Evolutionary conservation across 2,329 filamentous ascomycete species (phyloP), one percentile per base, ranked within the genome.

Genomic region (Mycogone perniciosa): DNA sequence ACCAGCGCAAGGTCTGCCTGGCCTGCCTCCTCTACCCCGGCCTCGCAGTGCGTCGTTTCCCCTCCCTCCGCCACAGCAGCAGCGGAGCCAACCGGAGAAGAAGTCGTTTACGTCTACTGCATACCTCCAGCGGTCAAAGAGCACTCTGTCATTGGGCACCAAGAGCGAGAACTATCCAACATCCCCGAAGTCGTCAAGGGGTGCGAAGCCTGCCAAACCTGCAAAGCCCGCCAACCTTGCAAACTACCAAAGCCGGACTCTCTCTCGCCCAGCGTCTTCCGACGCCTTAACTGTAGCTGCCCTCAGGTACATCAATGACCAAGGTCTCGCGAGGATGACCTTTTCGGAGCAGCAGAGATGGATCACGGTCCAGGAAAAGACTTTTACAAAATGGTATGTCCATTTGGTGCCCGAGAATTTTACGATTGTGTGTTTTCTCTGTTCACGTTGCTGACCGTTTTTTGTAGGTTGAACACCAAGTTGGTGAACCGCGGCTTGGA

Each of bases 291-390:
- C 46, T 40, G 50, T 44, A 9, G 31, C 52, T 60, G 69, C 72
- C 56, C 61, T 72, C 59, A 72, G 76, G 62, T 70, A 73, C 59
- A 67, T 70, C 63, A 73, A 75, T 68, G 75, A 79, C 58, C 72
- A 71, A 60, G 72, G 68, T 56, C 67, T 76, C 56, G 71, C 70
- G 62, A 84, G 74, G 68, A 85, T 85, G 82, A 81, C 79, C 52
- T 81, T 75, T 67, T 71, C 77, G 58, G 80, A 82, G 66, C 79
- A 85, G 70, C 79, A 84, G 68, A 75, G 77, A 67, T 86, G 82
- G 82, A 79, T 86, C 62, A 83, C 77, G 65, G 90, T 96, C 71
- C 92, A 97, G 76, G 87, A 97, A 71, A 99, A 97, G 80, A 99
- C 93, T 30, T 99, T 99, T 71, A 96, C 91, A 53, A 99, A 97